A percentile compares a stretch with the other conserved stretches of the same genome.
Evolutionary conservation across 305 asterid species (phyloP).

Genomic region (Andrographis paniculata): DNA sequence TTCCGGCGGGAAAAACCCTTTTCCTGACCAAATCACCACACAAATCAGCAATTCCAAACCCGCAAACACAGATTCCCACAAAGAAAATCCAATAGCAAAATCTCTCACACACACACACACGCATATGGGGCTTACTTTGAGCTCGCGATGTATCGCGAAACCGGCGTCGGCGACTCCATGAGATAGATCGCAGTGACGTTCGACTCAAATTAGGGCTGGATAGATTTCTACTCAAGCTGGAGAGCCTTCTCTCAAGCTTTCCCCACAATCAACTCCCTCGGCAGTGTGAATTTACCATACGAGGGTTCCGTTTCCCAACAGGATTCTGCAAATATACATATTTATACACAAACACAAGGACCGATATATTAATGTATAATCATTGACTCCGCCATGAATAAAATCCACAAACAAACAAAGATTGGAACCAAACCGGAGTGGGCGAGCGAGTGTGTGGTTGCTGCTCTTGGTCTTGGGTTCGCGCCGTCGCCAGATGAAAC

Average conservation of each 20-base stretch:
- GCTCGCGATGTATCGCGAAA: conserved; percentile 31
- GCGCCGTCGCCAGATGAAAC: no score
- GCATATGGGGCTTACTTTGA: conserved; percentile 33
- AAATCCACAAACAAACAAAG: no score
- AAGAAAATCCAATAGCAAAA: conserved; percentile 18
- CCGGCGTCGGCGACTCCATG: conserved; percentile 70
- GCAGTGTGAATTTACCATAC: conserved; percentile 6
- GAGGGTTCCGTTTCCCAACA: conserved; percentile 16
- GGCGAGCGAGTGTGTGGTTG: no score
- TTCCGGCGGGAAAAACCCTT: conserved; percentile 56
- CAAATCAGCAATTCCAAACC: no score
- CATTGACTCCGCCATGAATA: no score
- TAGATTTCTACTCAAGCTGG: not conserved
- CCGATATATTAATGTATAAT: no score
- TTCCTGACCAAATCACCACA: conserved; percentile 60
- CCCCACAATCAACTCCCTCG: conserved; percentile 3
- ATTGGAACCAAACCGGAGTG: no score
- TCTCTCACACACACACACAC: conserved; percentile 13
- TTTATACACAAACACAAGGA: no score
- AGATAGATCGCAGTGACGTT: conserved; percentile 13
- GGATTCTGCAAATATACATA: no score
- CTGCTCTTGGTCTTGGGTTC: no score
- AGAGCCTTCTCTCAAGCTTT: no score
- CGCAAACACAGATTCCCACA: no score
- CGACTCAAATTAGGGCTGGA: conserved; percentile 20